phyloP scores from a whole-genome alignment of 2,329 filamentous ascomycete genomes.

The Stenocarpella maydis region DNA sequence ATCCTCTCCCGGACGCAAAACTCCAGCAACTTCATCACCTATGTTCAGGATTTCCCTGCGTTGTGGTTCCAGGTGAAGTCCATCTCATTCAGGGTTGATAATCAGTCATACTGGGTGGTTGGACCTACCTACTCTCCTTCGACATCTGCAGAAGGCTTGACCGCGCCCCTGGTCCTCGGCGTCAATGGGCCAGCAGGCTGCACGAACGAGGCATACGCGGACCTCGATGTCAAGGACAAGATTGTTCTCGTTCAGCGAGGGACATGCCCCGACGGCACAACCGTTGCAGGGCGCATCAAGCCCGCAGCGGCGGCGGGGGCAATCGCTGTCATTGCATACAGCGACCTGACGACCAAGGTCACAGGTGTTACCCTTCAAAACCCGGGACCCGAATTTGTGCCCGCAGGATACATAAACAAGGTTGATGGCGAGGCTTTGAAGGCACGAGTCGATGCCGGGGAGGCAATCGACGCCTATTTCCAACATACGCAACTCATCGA shows the following conservation, averaged over 20 bases:
- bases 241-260: constrained; percentile 10
- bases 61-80: constrained; percentile 8
- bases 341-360: background rate
- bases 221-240: constrained; percentile 3
- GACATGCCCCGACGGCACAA: background rate
- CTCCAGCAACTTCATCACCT: background rate
- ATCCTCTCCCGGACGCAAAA: constrained; percentile 46
- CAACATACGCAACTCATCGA: constrained; percentile 40
- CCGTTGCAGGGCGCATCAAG: constrained; percentile 1
- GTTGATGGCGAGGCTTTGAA: constrained; percentile 12
- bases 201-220: background rate
- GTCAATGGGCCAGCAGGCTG: constrained; percentile 6
- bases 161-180: background rate
- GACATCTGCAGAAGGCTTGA: background rate
- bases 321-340: constrained; percentile 7
- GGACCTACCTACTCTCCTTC: constrained; percentile 12
- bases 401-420: constrained; percentile 4
- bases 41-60: constrained; percentile 1
- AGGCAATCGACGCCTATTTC: background rate
- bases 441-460: background rate
- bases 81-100: constrained; percentile 2
- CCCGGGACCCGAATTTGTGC: constrained; percentile 12
- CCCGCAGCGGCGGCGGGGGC: constrained; percentile 7
- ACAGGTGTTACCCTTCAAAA: constrained; percentile 3
- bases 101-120: constrained; percentile 1